Evolutionary conservation across 257 asterid genomes (phyloP).

Genomic region (Penstemon eatonii): DNA sequence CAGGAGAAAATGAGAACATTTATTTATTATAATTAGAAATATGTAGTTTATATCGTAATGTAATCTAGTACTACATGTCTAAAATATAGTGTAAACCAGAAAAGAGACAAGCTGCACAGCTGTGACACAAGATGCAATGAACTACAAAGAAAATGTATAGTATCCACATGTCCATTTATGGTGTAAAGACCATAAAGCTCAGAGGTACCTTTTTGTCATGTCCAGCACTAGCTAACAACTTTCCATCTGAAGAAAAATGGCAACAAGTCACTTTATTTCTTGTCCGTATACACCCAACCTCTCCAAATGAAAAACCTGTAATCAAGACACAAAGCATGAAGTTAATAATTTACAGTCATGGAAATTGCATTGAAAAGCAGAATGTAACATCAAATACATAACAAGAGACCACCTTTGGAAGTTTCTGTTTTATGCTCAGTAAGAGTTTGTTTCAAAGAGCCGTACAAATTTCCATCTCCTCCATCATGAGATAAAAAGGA

Average conservation of each 20-base stretch:
- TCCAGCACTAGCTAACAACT: constrained; percentile 93
- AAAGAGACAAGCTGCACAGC: neutral
- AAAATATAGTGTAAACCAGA: neutral
- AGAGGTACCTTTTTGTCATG: constrained; percentile 82
- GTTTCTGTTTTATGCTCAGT: constrained; percentile 67
- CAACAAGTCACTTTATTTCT: constrained; percentile 90
- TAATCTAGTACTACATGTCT: neutral
- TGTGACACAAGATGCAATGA: neutral
- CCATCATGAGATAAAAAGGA: constrained; percentile 88
- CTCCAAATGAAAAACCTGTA: constrained; percentile 77
- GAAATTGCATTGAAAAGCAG: constrained; percentile 22
- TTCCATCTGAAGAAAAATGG: constrained; percentile 98
- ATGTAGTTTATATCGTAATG: neutral
- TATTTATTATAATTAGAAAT: neutral
- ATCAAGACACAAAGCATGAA: constrained; percentile 16
- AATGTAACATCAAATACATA: constrained; percentile 16
- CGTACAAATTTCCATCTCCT: constrained; percentile 84
- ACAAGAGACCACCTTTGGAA: constrained; percentile 60
- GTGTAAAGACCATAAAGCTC: constrained; percentile 10
- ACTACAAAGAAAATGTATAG: neutral
- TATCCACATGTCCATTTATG: neutral
- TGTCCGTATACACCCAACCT: constrained; percentile 86
- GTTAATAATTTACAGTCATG: neutral
- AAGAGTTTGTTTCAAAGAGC: constrained; percentile 62
- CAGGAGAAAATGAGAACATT: constrained; percentile 18